Base-by-base conservation (phyloP, 768 basidiomycete genomes). In the Leccinum aurantiacum region DNA sequence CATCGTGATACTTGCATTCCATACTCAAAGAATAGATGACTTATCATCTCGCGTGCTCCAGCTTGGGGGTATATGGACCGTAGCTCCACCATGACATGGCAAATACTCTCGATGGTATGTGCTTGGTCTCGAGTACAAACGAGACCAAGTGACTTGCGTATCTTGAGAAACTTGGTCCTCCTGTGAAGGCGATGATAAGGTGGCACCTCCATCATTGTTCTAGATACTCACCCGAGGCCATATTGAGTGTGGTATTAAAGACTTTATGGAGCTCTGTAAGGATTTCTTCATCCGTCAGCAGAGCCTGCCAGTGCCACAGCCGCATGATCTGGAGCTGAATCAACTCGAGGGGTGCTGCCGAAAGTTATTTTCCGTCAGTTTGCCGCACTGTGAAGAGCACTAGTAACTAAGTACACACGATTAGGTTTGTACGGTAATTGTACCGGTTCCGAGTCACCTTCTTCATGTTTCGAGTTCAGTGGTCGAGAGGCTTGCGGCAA, bases 1-100 rank as follows among this genome's bases (percentile, higher is more conserved):
- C n/a, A 49, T 14, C 25, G 48, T 49, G 48, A 49, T 24, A 49
- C 48, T 13, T 13, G 10, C 48, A 49, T 49, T 22, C 17, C 15
- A 24, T 55, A 38, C 11, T 63, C 56, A 29, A 54, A 52, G 33
- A 60, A 60, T 0, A 63, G 1, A 1, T 60, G 37, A 10, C 52
- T 55, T 1, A 37, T 6, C 53, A 63, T 60, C 14, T 63, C 56
- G 2, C 17, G 44, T 1, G 24, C 9, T 1, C 62, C 53, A 22
- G 56, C 48, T 13, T 57, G 25, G 3, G 56, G 62, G 17, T 60
- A 63, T 13, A 55, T 52, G 1, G 6, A 0, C 0, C 17, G 53
- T 1, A 63, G 49, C 14, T 57, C 48, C 1, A 54, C 9, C 48
- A 57, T 58, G 2, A 13, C 22, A 0, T 13, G 17, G 0, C 5